Percentiles rank a stretch among this genome's conserved stretches.
These are phyloP conservation scores for Bipolaris sorokiniana DNA, from an alignment of 2,329 filamentous ascomycete genomes.

Conservation along the genomic window DNA sequence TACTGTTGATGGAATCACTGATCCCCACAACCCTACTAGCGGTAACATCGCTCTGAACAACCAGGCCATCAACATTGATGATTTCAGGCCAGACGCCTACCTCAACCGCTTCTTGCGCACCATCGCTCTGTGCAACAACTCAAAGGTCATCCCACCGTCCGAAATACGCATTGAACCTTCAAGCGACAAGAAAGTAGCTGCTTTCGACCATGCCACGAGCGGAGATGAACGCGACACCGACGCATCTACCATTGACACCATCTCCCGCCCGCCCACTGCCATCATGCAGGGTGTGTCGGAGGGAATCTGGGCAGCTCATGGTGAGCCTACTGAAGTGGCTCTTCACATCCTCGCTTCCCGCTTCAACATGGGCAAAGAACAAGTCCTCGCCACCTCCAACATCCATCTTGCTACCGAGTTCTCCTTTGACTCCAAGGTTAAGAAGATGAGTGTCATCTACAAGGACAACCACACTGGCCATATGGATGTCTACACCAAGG, in stretches of 20 bases:
- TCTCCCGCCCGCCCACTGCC: slow-evolving; percentile 40
- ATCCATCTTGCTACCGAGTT: slow-evolving; percentile 47
- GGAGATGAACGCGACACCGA: slow-evolving; percentile 44
- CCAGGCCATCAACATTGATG: slow-evolving; percentile 31
- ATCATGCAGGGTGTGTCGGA: slow-evolving; percentile 21
- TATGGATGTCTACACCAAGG: slow-evolving; percentile 49
- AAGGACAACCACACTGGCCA: slow-evolving; percentile 36
- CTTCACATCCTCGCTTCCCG: slow-evolving; percentile 50
- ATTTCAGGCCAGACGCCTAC: slow-evolving; percentile 27
- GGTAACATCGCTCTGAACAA: slow-evolving; percentile 43
- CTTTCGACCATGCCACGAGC: slow-evolving; percentile 25
- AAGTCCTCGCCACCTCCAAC: slow-evolving; percentile 34
- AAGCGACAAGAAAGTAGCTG: slow-evolving; percentile 57
- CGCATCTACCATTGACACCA: slow-evolving; percentile 37
- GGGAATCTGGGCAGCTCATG: slow-evolving; percentile 44
- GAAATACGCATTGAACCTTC: slow-evolving; percentile 53
- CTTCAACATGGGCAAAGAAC: slow-evolving; percentile 46
- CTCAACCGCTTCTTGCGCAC: slow-evolving; percentile 44
- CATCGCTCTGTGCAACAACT: slow-evolving; percentile 50
- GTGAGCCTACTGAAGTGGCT: slow-evolving; percentile 50
- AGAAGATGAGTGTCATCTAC: slow-evolving; percentile 51
- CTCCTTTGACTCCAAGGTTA: slow-evolving; percentile 50
- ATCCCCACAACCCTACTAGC: slow-evolving; percentile 46
- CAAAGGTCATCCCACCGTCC: slow-evolving; percentile 40
- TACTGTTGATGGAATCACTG: slow-evolving; percentile 42